Base-by-base conservation (phyloP, 345 rosid genomes). In the Heritiera littoralis region DNA sequence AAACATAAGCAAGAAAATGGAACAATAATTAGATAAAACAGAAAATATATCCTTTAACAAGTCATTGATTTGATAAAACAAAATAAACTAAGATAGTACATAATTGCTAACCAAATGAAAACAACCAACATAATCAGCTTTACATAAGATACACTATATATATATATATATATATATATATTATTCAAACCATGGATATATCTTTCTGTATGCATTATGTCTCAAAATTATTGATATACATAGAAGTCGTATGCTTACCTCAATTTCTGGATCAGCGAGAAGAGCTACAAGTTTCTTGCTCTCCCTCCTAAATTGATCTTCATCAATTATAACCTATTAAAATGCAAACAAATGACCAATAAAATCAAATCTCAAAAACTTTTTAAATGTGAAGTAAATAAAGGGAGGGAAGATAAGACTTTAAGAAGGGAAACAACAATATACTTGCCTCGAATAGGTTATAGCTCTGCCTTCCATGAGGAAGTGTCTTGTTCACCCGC, bases 231-330 rank as follows among this genome's bases (percentile, higher is more conserved):
- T 35, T 35, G 38, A 35, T 14, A 51, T 74, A 32, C 28, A 49
- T 5, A 14, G 72, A 20, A 48, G 55, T 10, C 59, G 23, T 60
- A 56, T 81, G 66, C 92, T 83, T 23, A 93, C 99, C 99, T 95
- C 97, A 77, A 93, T 85, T 83, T 91, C 97, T 45, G 99, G 98
- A 88, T 95, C 93, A 45, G 97, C 93, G 74, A 93, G 92, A 81
- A 95, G 97, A 74, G 99, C 96, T 32, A 88, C 88, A 40, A 90
- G 88, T 82, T 91, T 92, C 82, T 88, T 92, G 86, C 89, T 87
- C 84, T 92, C 97, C 48, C 87, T 79, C 84, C 75, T 84, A 79
- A 88, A 95, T 60, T 87, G 92, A 75, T 87, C 93, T 89, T 93
- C 98, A 67, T 90, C 93, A 83, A 86, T 81, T 59, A 69, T 74